Evolutionary conservation across 352 stramenopile species (phyloP).

Genomic region (Globisporangium viniferum): DNA sequence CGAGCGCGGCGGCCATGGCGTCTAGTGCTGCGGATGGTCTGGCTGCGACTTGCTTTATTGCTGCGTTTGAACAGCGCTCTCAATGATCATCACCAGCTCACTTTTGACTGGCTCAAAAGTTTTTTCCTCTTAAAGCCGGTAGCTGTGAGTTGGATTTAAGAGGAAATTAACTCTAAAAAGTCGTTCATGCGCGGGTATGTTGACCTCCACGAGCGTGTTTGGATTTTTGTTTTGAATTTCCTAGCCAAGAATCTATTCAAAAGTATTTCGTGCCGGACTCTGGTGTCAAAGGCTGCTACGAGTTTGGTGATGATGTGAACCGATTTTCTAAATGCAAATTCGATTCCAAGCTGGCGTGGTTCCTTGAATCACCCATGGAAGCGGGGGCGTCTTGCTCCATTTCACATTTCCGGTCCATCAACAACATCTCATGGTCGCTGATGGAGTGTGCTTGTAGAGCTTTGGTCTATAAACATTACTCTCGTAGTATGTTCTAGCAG

Average conservation of each 20-base stretch:
- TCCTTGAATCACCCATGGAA: too few relatives aligned
- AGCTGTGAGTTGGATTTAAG: neutral
- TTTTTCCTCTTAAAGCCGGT: neutral
- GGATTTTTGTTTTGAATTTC: too few relatives aligned
- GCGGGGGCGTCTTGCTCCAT: too few relatives aligned
- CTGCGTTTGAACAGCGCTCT: neutral
- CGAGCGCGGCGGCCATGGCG: slow-evolving; percentile 54
- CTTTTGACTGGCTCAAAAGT: slow-evolving; percentile 33
- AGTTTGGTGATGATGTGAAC: too few relatives aligned
- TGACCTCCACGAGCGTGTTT: too few relatives aligned
- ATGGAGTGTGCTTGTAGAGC: neutral
- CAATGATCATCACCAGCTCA: neutral
- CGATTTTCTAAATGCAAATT: too few relatives aligned
- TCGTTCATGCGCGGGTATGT: too few relatives aligned
- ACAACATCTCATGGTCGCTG: neutral
- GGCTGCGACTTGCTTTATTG: neutral
- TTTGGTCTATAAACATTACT: neutral
- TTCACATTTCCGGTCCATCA: neutral
- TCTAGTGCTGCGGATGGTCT: neutral
- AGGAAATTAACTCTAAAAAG: too few relatives aligned
- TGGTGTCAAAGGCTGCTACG: too few relatives aligned
- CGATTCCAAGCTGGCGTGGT: too few relatives aligned
- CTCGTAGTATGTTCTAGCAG: neutral
- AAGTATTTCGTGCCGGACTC: too few relatives aligned
- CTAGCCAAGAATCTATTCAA: too few relatives aligned